Base-by-base conservation (phyloP, 108 stramenopile species). In the Pseudonitzschia multistriata region DNA sequence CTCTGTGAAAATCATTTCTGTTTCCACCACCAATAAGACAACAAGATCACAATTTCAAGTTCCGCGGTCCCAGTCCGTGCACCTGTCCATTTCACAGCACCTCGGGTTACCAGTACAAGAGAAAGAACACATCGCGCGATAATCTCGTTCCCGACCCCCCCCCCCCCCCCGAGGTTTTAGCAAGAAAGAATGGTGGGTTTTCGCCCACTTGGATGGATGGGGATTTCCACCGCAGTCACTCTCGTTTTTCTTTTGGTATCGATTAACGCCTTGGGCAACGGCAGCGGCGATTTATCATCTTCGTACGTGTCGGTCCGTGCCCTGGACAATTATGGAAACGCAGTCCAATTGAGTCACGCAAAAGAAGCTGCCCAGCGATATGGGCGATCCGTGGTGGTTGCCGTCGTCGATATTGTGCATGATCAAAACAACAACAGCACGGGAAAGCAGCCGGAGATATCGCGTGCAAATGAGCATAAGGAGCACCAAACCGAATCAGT, bases 291-390 rank as follows among this genome's bases (percentile, higher is more conserved):
- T 21, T 22, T 8, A 0, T 40, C 81, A n/a, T 67, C 83, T 0
- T 77, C 68, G 31, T 88, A 88, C 63, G 59, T 69, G 28, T 81
- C 87, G 33, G 65, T 84, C 21, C 79, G 79, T 25, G 83, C 85
- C 10, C 66, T 88, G 34, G 79, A 85, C 50, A 77, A 82, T 25
- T 85, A 77, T 62, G 87, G 87, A 22, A 81, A 79, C 45, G 83
- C 87, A 0, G 71, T 67, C 34, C 87, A 88, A 65, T 50, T 88
- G 56, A 71, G 67, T 21, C 81, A 88, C 74, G 87, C 87, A 3
- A 66, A 60, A 47, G 67, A 80, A 61, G 78, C 84, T 1, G 75
- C 84, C 19, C 11, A 24, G 13, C 57, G 79, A 35, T 71, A 71
- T 65, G 83, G 87, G n/a, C 59, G 74, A 17, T 71, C 81, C 5